phyloP scores from a whole-genome alignment of 2,329 filamentous ascomycete genomes.

The Lachnellula cervina region DNA sequence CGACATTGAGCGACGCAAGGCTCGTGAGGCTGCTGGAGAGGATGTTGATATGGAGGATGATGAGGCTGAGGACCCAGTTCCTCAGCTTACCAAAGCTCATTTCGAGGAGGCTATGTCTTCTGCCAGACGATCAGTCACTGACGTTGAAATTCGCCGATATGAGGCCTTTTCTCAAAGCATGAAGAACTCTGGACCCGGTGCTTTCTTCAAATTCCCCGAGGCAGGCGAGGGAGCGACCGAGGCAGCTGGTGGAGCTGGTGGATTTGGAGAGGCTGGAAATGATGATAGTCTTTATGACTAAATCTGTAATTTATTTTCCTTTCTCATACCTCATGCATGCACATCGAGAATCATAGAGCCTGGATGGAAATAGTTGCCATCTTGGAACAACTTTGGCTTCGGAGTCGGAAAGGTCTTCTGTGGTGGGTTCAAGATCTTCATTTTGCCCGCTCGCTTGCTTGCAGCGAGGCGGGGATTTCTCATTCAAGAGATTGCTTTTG shows the following conservation, averaged over 20 bases:
- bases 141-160: conserved; percentile 96
- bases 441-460: conserved; percentile 1
- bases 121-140: conserved; percentile 87
- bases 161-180: conserved; percentile 98
- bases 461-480: neutral
- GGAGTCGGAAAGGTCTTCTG: conserved; percentile 12
- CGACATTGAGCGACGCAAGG: conserved; percentile 88
- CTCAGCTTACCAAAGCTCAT: conserved; percentile 90
- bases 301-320: conserved; percentile 34
- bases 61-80: conserved; percentile 85
- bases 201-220: conserved; percentile 94
- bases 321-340: conserved; percentile 15
- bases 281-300: conserved; percentile 98
- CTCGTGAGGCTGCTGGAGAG: conserved; percentile 78
- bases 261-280: conserved; percentile 81
- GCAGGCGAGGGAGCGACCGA: conserved; percentile 62
- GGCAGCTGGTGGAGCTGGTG: conserved; percentile 55
- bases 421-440: conserved; percentile 9
- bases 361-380: conserved; percentile 6
- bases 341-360: conserved; percentile 12
- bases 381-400: conserved; percentile 10
- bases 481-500: conserved; percentile 4
- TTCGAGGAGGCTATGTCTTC: conserved; percentile 98
- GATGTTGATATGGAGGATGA: conserved; percentile 78
- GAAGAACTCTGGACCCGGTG: conserved; percentile 95